Evolutionary conservation across 345 rosid genomes (phyloP).

Genomic region (Sonneratia caseolaris): DNA sequence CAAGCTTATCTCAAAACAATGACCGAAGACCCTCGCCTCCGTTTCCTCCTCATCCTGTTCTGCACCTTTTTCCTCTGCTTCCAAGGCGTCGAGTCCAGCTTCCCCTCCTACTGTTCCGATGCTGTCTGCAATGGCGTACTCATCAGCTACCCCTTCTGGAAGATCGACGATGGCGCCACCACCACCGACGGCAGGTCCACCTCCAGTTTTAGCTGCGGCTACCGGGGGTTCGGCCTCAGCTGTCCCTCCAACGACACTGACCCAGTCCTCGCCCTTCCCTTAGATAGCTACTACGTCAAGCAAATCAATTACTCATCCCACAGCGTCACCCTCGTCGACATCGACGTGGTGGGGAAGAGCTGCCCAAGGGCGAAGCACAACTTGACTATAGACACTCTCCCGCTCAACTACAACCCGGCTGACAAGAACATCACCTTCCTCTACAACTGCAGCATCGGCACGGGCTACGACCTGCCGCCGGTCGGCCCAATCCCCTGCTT

Average conservation of each 20-base stretch:
- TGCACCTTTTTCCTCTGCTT: neutral
- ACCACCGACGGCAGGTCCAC: neutral
- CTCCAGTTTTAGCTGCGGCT: neutral
- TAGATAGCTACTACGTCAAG: constrained; percentile 1
- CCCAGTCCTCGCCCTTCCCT: neutral
- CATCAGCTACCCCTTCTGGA: constrained; percentile 7
- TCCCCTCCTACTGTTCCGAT: neutral
- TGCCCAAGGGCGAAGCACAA: constrained; percentile 18
- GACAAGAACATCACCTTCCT: constrained; percentile 16
- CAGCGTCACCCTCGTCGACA: neutral
- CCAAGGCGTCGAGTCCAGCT: neutral
- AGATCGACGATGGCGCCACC: neutral
- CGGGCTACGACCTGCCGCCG: neutral
- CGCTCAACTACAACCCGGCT: constrained; percentile 7
- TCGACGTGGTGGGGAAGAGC: neutral
- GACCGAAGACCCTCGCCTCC: neutral
- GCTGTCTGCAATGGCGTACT: neutral
- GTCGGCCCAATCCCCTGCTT: neutral
- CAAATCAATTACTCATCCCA: neutral
- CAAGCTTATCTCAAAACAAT: neutral
- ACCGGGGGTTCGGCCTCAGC: constrained; percentile 4
- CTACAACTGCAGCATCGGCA: neutral
- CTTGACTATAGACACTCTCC: constrained; percentile 11
- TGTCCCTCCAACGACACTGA: neutral
- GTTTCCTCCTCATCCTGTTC: neutral